Percentiles rank a stretch among this genome's conserved stretches.
Evolutionary conservation across 495 filamentous ascomycete genomes (phyloP).

Genomic region (Trichoderma gamsii): DNA sequence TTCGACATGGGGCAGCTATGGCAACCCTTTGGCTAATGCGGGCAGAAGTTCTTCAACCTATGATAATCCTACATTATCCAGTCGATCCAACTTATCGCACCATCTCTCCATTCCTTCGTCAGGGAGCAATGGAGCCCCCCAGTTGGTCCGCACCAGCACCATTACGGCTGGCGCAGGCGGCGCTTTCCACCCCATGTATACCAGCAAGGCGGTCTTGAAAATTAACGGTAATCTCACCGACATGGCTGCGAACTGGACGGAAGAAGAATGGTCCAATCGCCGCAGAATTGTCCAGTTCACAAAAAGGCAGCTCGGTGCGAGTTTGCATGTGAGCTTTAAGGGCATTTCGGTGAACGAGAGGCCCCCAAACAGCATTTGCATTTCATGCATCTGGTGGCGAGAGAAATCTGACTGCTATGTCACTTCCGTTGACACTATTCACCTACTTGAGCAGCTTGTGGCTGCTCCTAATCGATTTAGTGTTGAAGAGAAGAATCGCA

Average conservation of each 20-base stretch:
- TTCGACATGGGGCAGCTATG: constrained; percentile 42
- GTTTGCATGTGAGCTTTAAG: constrained; percentile 65
- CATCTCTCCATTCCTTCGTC: constrained; percentile 29
- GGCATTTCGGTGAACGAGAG: constrained; percentile 64
- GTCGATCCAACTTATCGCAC: constrained; percentile 34
- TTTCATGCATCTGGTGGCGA: constrained; percentile 91
- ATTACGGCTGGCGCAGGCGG: constrained; percentile 44
- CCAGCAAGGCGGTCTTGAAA: constrained; percentile 78
- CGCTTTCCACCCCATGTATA: constrained; percentile 78
- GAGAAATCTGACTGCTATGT: constrained; percentile 84
- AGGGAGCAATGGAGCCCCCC: constrained; percentile 43
- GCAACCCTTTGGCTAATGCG: constrained; percentile 30
- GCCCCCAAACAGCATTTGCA: constrained; percentile 69
- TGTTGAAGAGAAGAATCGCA: constrained; percentile 96
- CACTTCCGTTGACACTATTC: constrained; percentile 95
- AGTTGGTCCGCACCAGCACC: constrained; percentile 79
- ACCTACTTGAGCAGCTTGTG: constrained; percentile 81
- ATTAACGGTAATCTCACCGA: constrained; percentile 74
- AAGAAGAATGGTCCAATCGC: constrained; percentile 68
- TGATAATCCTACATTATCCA: constrained; percentile 29
- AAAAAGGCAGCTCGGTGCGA: constrained; percentile 68
- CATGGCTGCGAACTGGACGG: constrained; percentile 75
- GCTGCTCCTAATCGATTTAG: constrained; percentile 66
- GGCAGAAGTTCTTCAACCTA: constrained; percentile 21
- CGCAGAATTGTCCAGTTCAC: constrained; percentile 81